Conservation (phyloP, 1,284 basidiomycete genomes). For the Melampsora americana region DNA sequence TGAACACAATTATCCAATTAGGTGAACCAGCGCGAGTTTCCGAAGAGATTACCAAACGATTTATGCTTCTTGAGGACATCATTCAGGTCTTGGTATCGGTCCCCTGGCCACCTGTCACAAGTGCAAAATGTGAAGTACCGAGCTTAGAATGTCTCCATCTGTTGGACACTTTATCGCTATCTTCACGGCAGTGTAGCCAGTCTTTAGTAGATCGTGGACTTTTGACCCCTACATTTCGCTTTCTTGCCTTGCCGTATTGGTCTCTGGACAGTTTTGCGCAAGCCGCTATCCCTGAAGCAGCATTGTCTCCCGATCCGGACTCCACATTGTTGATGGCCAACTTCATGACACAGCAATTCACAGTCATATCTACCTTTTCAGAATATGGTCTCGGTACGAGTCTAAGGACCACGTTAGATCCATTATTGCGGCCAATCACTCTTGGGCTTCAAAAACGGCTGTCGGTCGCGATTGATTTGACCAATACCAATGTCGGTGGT, state of each 20-base stretch:
- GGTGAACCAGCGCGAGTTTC: slow-evolving; percentile 24
- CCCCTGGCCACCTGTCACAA: slow-evolving; percentile 25
- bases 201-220: slow-evolving; percentile 37
- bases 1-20: slow-evolving; percentile 18
- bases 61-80: slow-evolving; percentile 26
- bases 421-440: slow-evolving; percentile 27
- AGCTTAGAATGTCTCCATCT: slow-evolving; percentile 25
- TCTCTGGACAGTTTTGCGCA: background rate
- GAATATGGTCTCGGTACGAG: slow-evolving; percentile 38
- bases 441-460: slow-evolving; percentile 20
- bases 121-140: slow-evolving; percentile 5
- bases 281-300: too few relatives aligned
- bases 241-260: slow-evolving; percentile 42
- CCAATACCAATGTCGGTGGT: background rate
- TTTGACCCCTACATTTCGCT: slow-evolving; percentile 38
- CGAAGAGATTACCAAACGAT: slow-evolving; percentile 34
- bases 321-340: slow-evolving; percentile 12
- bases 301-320: too few relatives aligned
- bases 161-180: slow-evolving; percentile 14
- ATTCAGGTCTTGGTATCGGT: slow-evolving; percentile 38
- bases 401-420: slow-evolving; percentile 31
- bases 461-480: background rate
- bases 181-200: slow-evolving; percentile 35
- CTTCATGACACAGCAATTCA: slow-evolving; percentile 30
- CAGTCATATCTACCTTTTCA: slow-evolving; percentile 25